A percentile compares a stretch with the other conserved stretches of the same genome.
Conservation (phyloP, 345 rosid genomes). For the Populus deltoides region DNA sequence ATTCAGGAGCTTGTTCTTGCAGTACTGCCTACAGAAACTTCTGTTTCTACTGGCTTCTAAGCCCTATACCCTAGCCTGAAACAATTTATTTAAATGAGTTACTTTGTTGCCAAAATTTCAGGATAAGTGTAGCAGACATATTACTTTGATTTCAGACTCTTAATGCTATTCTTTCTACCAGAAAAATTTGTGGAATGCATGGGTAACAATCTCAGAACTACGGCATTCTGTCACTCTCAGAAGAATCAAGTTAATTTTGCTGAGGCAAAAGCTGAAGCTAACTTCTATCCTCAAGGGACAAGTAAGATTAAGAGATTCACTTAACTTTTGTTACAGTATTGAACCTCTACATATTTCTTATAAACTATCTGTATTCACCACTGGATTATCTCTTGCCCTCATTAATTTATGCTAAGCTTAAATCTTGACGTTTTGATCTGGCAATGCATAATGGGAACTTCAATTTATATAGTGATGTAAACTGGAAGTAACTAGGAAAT, state of each 20-base stretch:
- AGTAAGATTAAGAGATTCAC: conserved; percentile 45
- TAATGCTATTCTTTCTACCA: conserved; percentile 32
- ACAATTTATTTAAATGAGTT: neutral
- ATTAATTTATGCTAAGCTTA: neutral
- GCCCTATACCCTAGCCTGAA: neutral
- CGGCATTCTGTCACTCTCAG: conserved; percentile 74
- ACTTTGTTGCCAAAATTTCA: conserved; percentile 2
- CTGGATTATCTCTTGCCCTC: neutral
- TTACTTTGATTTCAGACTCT: conserved; percentile 3
- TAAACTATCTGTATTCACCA: neutral
- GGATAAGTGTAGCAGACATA: neutral
- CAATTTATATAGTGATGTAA: neutral
- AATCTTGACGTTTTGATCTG: neutral
- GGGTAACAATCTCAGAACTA: conserved; percentile 74
- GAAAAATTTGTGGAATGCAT: conserved; percentile 79
- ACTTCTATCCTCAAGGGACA: conserved; percentile 81
- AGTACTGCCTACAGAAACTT: neutral
- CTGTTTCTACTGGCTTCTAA: neutral
- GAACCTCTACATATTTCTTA: neutral
- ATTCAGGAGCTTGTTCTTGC: neutral
- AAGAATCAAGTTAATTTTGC: conserved; percentile 66
- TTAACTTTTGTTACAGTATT: conserved; percentile 6
- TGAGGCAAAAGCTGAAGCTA: conserved; percentile 74
- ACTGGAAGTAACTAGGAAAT: neutral
- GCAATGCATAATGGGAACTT: neutral